phyloP scores from a whole-genome alignment of 371 early-diverging fungal species.

The Umbelopsis sp. region DNA sequence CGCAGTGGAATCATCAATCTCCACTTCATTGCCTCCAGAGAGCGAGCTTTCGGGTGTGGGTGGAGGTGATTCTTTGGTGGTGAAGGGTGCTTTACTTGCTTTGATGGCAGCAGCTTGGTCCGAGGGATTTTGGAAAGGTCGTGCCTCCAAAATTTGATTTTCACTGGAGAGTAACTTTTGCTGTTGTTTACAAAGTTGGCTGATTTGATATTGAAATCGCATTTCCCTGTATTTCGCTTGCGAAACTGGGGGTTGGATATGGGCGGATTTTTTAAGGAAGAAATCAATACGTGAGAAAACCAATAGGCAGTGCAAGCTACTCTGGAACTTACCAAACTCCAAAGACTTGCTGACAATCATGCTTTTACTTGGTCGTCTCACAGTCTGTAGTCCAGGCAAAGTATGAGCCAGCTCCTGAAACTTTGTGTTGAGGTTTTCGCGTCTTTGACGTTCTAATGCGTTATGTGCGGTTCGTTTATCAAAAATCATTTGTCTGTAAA shows the following conservation, averaged over 20 bases:
- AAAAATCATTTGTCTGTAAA: not conserved
- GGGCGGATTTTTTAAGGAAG: not conserved
- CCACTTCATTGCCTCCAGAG: not conserved
- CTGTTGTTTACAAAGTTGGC: slow-evolving; percentile 3
- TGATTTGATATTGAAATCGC: not conserved
- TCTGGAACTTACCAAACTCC: slow-evolving; percentile 50
- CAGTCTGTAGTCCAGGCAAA: slow-evolving; percentile 73
- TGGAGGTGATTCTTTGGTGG: slow-evolving; percentile 9
- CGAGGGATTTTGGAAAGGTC: not conserved
- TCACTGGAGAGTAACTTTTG: not conserved
- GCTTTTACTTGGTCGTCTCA: slow-evolving; percentile 78
- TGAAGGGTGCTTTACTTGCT: not conserved
- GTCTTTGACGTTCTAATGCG: slow-evolving; percentile 78
- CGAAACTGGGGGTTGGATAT: not conserved
- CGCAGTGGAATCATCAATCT: not conserved
- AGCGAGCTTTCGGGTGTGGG: not conserved
- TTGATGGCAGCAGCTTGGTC: not conserved
- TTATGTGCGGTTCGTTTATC: slow-evolving; percentile 79
- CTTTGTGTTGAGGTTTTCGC: slow-evolving; percentile 75
- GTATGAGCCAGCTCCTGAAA: slow-evolving; percentile 81
- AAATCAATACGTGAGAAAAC: not conserved
- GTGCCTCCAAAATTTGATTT: not conserved
- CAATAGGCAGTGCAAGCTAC: not conserved
- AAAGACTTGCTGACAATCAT: slow-evolving; percentile 79
- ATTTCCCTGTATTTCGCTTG: slow-evolving; percentile 10